Base-by-base conservation (phyloP, 2,329 filamentous ascomycete genomes). In the Apiospora rasikravindrae region DNA sequence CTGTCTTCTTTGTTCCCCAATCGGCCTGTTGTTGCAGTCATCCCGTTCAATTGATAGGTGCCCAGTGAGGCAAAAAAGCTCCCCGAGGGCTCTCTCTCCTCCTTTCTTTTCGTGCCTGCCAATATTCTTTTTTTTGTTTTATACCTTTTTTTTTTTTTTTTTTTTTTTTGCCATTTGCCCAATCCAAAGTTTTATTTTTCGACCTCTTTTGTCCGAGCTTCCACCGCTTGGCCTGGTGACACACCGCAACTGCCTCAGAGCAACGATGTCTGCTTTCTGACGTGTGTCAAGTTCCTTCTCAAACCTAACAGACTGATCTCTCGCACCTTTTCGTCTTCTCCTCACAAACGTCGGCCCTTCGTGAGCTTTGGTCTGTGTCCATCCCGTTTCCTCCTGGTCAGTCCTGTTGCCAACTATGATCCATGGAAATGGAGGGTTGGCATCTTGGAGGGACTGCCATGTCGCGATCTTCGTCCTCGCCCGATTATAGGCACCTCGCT, bases 401-500 rank as follows among this genome's bases (percentile, higher is more conserved):
- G 26, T 24, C 22, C n/a, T 42, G 67, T 40, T 26, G 51, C 74
- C 72, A 76, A 80, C 77, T 75, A 82, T 82, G 81, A 80, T 77
- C 78, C 76, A 82, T 81, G 80, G 80, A 79, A 76, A 82, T 81
- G 80, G 80, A 79, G 73, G 74, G 76, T 72, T 79, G 77, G 77
- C 76, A 78, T 73, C 76, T 77, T 71, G 80, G 79, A 75, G 80
- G 79, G 73, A 78, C 78, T 73, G 76, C 77, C 74, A 79, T 79
- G 78, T 76, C 76, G 73, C 79, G 79, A 74, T 81, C 80, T 71
- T 77, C 77, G 79, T 77, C 80, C 74, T 78, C 76, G 61, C 76
- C 72, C 70, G 75, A 73, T 70, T 73, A 75, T 69, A 71, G 74
- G 68, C 73, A 72, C 69, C 70, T 72, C 69, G 74, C 75, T 70